Conservation (phyloP, 2,329 filamentous ascomycete species). For the Triangularia verruculosa region DNA sequence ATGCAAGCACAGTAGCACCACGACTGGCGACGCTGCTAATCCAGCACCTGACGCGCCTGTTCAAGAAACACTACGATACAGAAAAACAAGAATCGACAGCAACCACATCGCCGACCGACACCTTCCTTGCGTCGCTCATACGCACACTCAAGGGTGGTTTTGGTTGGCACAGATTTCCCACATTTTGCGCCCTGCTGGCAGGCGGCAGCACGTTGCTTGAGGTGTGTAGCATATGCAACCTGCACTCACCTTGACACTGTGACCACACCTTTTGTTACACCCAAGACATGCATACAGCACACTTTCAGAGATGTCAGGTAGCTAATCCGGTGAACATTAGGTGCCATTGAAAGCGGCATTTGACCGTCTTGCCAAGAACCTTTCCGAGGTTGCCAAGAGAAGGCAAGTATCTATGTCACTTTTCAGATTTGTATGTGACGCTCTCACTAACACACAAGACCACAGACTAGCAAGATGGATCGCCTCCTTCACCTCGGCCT, state of each 20-base stretch:
- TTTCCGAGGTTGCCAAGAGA: conserved; percentile 30
- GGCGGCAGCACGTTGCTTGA: conserved; percentile 61
- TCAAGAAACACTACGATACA: conserved; percentile 4
- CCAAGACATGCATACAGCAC: background rate
- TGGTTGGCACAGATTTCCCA: conserved; percentile 55
- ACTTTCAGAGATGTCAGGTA: background rate
- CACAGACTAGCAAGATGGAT: conserved; percentile 54
- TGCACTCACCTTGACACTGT: background rate
- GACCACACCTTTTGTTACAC: background rate
- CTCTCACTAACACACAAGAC: background rate
- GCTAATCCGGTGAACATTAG: conserved; percentile 23
- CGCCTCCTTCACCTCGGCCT: conserved; percentile 56
- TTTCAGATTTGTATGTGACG: background rate
- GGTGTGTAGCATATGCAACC: conserved; percentile 37
- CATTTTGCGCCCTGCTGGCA: conserved; percentile 59
- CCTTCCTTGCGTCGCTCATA: conserved; percentile 36
- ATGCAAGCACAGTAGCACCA: conserved; percentile 57
- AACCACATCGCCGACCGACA: conserved; percentile 19
- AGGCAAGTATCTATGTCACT: conserved; percentile 38
- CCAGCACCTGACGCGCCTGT: conserved; percentile 43
- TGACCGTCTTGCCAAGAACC: conserved; percentile 22
- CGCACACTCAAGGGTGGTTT: conserved; percentile 50
- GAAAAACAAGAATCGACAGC: conserved; percentile 8
- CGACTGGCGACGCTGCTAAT: conserved; percentile 54
- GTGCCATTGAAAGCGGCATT: conserved; percentile 34